A percentile compares a stretch with the other conserved stretches of the same genome.
Conservation (phyloP, 495 filamentous ascomycete species). For the Parathielavia hyrcaniae region DNA sequence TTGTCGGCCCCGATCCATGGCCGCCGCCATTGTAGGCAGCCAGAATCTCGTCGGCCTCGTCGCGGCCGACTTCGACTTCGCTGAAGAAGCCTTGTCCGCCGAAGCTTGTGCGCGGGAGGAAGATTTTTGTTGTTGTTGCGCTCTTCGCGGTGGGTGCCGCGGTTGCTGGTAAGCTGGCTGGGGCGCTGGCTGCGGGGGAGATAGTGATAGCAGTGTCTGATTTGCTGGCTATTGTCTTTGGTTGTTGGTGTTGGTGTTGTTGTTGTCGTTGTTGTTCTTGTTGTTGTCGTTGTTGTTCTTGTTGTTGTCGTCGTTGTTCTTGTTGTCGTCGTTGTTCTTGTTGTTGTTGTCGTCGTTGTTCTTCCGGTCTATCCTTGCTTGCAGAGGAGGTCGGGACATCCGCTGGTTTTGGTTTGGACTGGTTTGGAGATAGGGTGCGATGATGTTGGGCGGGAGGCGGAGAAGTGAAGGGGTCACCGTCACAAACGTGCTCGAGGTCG, state of each 20-base stretch:
- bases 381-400: not conserved
- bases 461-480: slow-evolving; percentile 20
- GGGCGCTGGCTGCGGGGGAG: not conserved
- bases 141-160: not conserved
- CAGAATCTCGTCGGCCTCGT: slow-evolving; percentile 22
- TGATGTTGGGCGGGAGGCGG: not conserved
- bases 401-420: not conserved
- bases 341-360: not conserved
- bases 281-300: not conserved
- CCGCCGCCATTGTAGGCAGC: not conserved
- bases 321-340: no score
- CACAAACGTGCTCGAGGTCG: not conserved
- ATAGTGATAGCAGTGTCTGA: not conserved
- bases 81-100: not conserved
- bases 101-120: slow-evolving; percentile 4
- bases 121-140: slow-evolving; percentile 6
- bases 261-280: not conserved
- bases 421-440: not conserved
- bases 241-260: not conserved
- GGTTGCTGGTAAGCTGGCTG: no score
- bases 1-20: not conserved
- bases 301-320: no score
- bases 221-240: not conserved
- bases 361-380: not conserved
- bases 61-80: slow-evolving; percentile 19